Base-by-base conservation (phyloP, 768 basidiomycete genomes). In the Termitomyces eurrhizus region DNA sequence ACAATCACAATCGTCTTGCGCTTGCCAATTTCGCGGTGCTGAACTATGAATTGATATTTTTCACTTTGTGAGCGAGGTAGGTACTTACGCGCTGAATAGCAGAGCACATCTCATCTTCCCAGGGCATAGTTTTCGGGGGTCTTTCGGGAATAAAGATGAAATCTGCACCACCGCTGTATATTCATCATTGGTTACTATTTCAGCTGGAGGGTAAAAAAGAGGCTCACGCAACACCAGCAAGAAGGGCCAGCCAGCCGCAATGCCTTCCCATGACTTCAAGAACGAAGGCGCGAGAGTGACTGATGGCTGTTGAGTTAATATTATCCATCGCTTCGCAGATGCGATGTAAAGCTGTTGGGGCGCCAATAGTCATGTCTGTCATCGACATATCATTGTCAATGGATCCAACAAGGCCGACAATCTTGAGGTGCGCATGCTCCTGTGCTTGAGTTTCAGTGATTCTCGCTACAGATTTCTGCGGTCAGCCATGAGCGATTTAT, bases 311-410 rank as follows among this genome's bases (percentile, higher is more conserved):
- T 7, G 95, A 95, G 68, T 95, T 96, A 74, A 99, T 98, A 65
- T 94, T 96, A 71, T 99, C 97, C 73, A 99, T 92, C 29, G 95
- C 88, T 74, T 98, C 97, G 74, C 97, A 98, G 57, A 98, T 99
- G 45, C 97, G 86, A 65, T 96, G 95, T 41, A 99, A 78, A n/a
- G 96, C 96, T 2, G 96, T 99, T 1, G 92, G 87, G 0, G 95
- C 96, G 52, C 96, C 97, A 69, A 98, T 98, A 5, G 97, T 99
- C 69, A 97, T 74, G 74, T 98, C 95, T 26, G 97, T 98, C 84
- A 96, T 82, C 14, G 92, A 90, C 95, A 99, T 98, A 71, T 98
- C 97, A 69, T 99, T 99, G 76, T 99, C 97, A 70, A 99, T 98
- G 2, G 94, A 96, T 37, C 97, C 97, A 61, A 98, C 97, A 45